Base-by-base conservation (phyloP, 164 flowering plant genomes). In the Magnolia changhungtana region DNA sequence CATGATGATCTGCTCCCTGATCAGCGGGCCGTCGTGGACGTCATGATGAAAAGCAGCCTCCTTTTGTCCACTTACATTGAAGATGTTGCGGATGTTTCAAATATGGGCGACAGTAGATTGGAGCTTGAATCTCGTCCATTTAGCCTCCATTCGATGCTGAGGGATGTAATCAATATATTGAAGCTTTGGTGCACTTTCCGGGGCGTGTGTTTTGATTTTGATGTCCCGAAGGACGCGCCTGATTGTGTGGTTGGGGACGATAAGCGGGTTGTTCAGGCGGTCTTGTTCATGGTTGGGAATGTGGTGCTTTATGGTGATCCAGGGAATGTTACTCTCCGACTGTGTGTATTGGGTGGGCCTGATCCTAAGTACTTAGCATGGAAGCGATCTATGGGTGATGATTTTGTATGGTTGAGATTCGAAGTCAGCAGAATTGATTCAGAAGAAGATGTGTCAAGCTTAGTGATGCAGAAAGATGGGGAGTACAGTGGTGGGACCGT, bases 191-290 rank as follows among this genome's bases (percentile, higher is more conserved):
- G 87, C 77, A 80, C 77, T 21, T 84, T 77, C 31, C 82, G 73
- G 51, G 85, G 89, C 49, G 80, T 81, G 37, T 74, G 73, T 49
- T 87, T 89, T 78, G 80, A 71, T 69, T 55, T 86, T 68, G 80
- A 82, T 58, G 82, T 86, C 29, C 85, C 82, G 16, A 80, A 80
- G 67, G 70, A 79, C 13, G 81, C 88, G 72, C 93, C 93, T n/a
- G 82, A 87, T 80, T 80, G 65, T 18, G 89, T 89, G 9, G 74
- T 89, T 63, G 95, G 95, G 27, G 95, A 91, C 68, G 91, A 87
- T 65, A 83, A 67, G 55, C 81, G 91, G 74, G 72, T 87, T 73
- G 84, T 91, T 78, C 93, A 91, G 75, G 88, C 85, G 55, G 81
- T 88, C 74, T 73, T 91, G 80, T 86, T 87, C 75, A 87, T 91